phyloP scores from a whole-genome alignment of 257 asterid genomes.

The Ilex aquifolium region DNA sequence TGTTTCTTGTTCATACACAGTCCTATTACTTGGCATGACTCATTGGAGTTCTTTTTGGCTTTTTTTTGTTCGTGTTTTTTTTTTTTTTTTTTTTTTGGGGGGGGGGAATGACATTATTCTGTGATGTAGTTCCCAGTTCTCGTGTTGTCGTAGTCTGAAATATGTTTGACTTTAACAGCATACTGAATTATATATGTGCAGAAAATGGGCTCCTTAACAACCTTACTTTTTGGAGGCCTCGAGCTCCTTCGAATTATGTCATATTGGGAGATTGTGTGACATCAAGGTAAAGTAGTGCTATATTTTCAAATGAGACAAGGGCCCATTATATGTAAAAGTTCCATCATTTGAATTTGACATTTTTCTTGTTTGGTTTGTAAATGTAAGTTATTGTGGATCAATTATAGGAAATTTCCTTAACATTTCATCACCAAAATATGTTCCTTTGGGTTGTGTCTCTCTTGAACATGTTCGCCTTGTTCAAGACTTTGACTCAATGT shows the following conservation, averaged over 20 bases:
- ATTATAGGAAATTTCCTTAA: too few species aligned
- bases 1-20: slow-evolving; percentile 4
- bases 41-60: slow-evolving; percentile 9
- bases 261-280: slow-evolving; percentile 94
- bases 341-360: not conserved
- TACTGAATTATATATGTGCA: slow-evolving; percentile 31
- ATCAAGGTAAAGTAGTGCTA: slow-evolving; percentile 49
- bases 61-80: slow-evolving; percentile 5
- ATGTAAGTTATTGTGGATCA: too few species aligned
- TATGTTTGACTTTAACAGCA: not conserved
- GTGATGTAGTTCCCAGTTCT: not conserved
- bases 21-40: slow-evolving; percentile 5
- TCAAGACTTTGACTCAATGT: not conserved
- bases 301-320: slow-evolving; percentile 3
- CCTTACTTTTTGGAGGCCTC: slow-evolving; percentile 98
- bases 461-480: too few species aligned
- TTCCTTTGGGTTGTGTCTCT: too few species aligned
- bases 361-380: slow-evolving; percentile 4
- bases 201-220: slow-evolving; percentile 76
- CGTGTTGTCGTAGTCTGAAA: not conserved
- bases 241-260: slow-evolving; percentile 93
- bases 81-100: not conserved
- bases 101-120: too few species aligned
- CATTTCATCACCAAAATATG: too few species aligned
- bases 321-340: too few species aligned